Base-by-base conservation (phyloP, 192 early-diverging fungal genomes). In the Coemansia sp. region DNA sequence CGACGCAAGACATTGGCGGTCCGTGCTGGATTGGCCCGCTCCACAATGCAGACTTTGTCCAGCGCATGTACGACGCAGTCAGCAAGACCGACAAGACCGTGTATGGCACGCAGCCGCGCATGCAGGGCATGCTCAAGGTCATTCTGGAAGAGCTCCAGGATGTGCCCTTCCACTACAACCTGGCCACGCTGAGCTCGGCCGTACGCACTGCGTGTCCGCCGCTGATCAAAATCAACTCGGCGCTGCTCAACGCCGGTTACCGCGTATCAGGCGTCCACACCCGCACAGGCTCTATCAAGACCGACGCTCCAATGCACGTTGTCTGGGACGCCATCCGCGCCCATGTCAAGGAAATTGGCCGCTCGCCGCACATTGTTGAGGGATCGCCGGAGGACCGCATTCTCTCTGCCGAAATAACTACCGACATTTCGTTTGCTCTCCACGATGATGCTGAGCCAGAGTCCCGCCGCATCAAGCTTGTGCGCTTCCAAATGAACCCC, bases 401-500 rank as follows among this genome's bases (percentile, higher is more conserved):
- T 55, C 63, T 97, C 38, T 35, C 56, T 22, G 47, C 69, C 69
- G 51, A 76, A 7, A 38, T 57, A 11, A 25, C 56, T 9, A 76
- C 85, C 54, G 80, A 86, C 27, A 89, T 88, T 23, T 86, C 92
- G 63, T 99, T 97, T 73, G 84, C 74, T 21, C 60, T 64, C 21
- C 91, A 94, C 70, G 81, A 86, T 35, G 82, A 91, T 14, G 88
- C 89, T 0, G 83, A 88, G 51, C 87, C 93, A 1, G 84, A 87
- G 32, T 94, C 92, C 12, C 81, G 89, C 53, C 88, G 87, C 53
- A 82, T 88, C 25, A 88, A 93, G 62, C 85, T 98, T 6, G 93
- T 96, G 23, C 86, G 98, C 60, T 97, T 90, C 76, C 96, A 98
- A 70, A 78, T 90, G 59, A 99, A 99, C 67, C 98, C 98, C n/a